A percentile compares a stretch with the other conserved stretches of the same genome.
These are phyloP conservation scores for Nissolia schottii DNA, from an alignment of 306 rosid genomes.

Conservation along the genomic window DNA sequence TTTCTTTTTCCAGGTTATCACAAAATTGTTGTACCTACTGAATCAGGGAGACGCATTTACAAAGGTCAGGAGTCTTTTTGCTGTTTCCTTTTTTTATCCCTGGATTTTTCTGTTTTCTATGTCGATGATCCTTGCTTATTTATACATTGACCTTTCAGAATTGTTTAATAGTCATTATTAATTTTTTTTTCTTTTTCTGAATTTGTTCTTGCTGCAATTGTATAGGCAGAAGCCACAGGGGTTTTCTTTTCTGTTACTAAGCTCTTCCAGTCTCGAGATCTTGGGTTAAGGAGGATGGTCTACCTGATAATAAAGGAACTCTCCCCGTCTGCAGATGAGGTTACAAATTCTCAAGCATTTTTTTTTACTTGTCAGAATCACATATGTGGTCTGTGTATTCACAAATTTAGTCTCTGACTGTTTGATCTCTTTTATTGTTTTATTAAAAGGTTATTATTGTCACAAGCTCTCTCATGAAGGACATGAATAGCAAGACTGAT, in stretches of 20 bases:
- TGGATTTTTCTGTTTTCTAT: not conserved
- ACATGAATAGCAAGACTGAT: conserved; percentile 97
- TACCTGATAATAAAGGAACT: conserved; percentile 92
- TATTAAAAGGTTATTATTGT: conserved; percentile 85
- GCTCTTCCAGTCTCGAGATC: conserved; percentile 93
- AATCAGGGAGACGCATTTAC: conserved; percentile 95
- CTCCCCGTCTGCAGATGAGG: conserved; percentile 98
- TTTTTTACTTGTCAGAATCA: conserved; percentile 11
- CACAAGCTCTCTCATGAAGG: conserved; percentile 99
- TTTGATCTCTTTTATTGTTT: conserved; percentile 2
- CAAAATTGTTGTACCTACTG: conserved; percentile 85
- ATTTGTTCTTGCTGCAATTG: conserved; percentile 20
- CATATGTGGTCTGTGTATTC: not conserved
- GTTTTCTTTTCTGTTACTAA: conserved; percentile 97
- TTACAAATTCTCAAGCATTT: conserved; percentile 16
- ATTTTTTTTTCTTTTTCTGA: conserved; percentile 12
- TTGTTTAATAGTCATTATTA: not conserved
- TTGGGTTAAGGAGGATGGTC: conserved; percentile 98
- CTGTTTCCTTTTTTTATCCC: not conserved
- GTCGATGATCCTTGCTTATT: conserved; percentile 5
- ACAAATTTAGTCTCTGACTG: conserved; percentile 30
- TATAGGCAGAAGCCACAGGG: conserved; percentile 93
- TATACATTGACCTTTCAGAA: not conserved
- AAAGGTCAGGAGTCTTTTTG: conserved; percentile 48
- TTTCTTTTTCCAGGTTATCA: conserved; percentile 63